A percentile compares a stretch with the other conserved stretches of the same genome.
Conservation (phyloP, 305 asterid genomes). For the Lippia alba region DNA sequence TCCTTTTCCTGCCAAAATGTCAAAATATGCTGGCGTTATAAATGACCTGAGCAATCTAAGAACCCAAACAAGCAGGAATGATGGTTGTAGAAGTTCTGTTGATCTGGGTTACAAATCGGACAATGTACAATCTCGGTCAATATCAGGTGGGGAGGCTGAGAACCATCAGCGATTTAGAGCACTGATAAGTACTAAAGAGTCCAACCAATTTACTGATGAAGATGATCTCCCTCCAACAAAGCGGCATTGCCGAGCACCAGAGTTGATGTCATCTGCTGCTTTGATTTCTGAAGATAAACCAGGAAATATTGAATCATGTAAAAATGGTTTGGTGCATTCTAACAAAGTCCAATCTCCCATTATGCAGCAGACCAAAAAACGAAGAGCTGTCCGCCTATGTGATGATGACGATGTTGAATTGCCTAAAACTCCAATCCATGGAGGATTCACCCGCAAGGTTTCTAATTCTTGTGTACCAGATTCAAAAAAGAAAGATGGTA, state of each 20-base stretch:
- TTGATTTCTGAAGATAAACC: slow-evolving; percentile 47
- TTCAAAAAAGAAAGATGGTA: slow-evolving; percentile 50
- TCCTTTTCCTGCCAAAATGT: slow-evolving; percentile 50
- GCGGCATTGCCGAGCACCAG: slow-evolving; percentile 63
- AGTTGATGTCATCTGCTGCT: slow-evolving; percentile 47
- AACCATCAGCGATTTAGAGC: slow-evolving; percentile 36
- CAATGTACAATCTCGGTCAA: slow-evolving; percentile 42
- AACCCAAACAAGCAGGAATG: slow-evolving; percentile 41
- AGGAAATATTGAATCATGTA: slow-evolving; percentile 46
- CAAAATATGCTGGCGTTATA: slow-evolving; percentile 38
- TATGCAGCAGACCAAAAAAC: slow-evolving; percentile 54
- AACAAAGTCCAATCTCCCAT: slow-evolving; percentile 48
- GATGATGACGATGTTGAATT: slow-evolving; percentile 75
- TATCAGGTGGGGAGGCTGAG: slow-evolving; percentile 51
- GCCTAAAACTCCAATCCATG: slow-evolving; percentile 94
- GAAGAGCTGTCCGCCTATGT: slow-evolving; percentile 87
- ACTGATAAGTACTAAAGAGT: slow-evolving; percentile 44
- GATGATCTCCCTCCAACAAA: slow-evolving; percentile 72
- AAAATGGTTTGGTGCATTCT: slow-evolving; percentile 42
- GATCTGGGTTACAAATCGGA: slow-evolving; percentile 42
- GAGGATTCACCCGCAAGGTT: slow-evolving; percentile 61
- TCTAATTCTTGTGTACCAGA: slow-evolving; percentile 45
- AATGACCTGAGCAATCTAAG: slow-evolving; percentile 36
- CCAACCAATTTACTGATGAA: slow-evolving; percentile 58
- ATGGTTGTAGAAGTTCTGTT: slow-evolving; percentile 29